A percentile compares a stretch with the other conserved stretches of the same genome.
Conservation (phyloP, 176 grass and related monocot genomes). For the Carex cristatella region DNA sequence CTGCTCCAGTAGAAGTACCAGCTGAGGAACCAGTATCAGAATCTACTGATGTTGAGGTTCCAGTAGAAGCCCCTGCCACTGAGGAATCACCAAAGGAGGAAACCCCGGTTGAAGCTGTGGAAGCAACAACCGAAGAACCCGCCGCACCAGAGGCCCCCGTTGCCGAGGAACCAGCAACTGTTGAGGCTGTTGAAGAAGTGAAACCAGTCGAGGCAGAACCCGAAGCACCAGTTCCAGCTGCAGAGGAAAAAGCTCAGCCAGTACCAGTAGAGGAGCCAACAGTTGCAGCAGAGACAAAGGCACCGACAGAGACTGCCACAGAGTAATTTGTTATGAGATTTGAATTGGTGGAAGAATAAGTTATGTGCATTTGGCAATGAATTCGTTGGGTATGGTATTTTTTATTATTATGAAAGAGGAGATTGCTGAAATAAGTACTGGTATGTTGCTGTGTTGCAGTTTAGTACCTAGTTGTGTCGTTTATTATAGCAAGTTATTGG, state of each 20-base stretch:
- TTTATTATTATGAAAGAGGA: background rate
- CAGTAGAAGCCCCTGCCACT: background rate
- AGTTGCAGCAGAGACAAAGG: background rate
- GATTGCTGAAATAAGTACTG: constrained; percentile 5
- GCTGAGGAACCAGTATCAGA: background rate
- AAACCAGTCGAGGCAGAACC: constrained; percentile 12
- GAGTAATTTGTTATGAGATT: constrained; percentile 17
- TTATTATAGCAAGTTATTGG: background rate
- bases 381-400: constrained; percentile 5
- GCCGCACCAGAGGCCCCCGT: background rate
- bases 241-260: constrained; percentile 17
- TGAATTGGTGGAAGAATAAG: background rate
- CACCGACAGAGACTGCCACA: background rate
- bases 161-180: background rate
- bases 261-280: background rate
- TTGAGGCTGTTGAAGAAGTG: constrained; percentile 18
- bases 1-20: background rate
- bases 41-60: background rate
- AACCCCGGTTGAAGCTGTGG: background rate
- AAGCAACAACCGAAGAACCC: background rate
- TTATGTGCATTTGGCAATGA: constrained; percentile 7
- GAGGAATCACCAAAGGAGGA: constrained; percentile 17
- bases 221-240: background rate
- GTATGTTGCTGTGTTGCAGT: background rate
- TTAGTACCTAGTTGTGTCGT: constrained; percentile 6